A percentile compares a stretch with the other conserved stretches of the same genome.
These are phyloP conservation scores for Cicer bijugum DNA, from an alignment of 306 rosid species.

Conservation along the genomic window DNA sequence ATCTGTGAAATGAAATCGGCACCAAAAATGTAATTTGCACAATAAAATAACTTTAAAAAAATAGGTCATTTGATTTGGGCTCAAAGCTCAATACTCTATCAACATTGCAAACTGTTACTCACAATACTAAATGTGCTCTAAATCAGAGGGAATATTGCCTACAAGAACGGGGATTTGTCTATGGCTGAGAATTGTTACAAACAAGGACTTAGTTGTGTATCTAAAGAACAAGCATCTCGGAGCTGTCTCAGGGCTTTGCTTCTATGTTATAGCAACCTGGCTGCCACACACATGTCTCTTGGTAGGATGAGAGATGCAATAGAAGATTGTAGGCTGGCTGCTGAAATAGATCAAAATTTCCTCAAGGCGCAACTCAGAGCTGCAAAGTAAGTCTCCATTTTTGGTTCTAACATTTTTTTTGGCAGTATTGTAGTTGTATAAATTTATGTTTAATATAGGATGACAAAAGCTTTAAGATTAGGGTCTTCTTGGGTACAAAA, in stretches of 20 bases:
- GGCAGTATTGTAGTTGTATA: constrained; percentile 42
- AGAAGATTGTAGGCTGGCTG: constrained; percentile 79
- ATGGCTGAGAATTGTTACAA: constrained; percentile 87
- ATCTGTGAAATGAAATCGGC: constrained; percentile 33
- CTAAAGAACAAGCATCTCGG: constrained; percentile 65
- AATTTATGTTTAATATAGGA: constrained; percentile 35
- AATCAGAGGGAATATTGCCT: constrained; percentile 95
- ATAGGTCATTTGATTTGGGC: constrained; percentile 41
- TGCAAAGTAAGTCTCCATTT: constrained; percentile 78
- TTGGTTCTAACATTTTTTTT: constrained; percentile 19
- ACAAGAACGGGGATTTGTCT: constrained; percentile 76
- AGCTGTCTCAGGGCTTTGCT: constrained; percentile 86
- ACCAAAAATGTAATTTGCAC: constrained; percentile 24
- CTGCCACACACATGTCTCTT: constrained; percentile 93
- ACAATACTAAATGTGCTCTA: constrained; percentile 42
- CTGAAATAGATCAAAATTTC: constrained; percentile 80
- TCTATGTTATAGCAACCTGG: constrained; percentile 97
- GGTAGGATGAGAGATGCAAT: constrained; percentile 90
- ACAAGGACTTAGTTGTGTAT: constrained; percentile 69
- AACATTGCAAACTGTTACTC: constrained; percentile 31
- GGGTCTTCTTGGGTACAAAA: constrained; percentile 20
- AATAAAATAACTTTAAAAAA: not conserved
- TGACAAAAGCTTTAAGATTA: constrained; percentile 26
- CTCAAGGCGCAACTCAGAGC: constrained; percentile 90
- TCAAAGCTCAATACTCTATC: constrained; percentile 26